Evolutionary conservation across 495 filamentous ascomycete species (phyloP).

Genomic region (Penicillium flavigenum): DNA sequence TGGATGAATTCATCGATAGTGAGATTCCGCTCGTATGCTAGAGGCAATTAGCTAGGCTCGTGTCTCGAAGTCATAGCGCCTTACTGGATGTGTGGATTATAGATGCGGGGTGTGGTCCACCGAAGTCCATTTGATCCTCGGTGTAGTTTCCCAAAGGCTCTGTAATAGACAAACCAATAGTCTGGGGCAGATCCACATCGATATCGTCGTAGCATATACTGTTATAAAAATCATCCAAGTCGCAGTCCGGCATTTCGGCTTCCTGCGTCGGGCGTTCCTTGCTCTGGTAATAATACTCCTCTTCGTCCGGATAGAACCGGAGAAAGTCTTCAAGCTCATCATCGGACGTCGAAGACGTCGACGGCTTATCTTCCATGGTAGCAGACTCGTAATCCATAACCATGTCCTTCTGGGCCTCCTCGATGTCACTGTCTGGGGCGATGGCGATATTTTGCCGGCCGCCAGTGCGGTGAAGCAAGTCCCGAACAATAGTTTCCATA

Average conservation of each 20-base stretch:
- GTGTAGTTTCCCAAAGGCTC: slow-evolving; percentile 7
- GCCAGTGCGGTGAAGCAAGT: slow-evolving; percentile 20
- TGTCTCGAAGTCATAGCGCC: slow-evolving; percentile 3
- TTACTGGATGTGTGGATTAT: slow-evolving; percentile 41
- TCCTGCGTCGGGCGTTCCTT: slow-evolving; percentile 12
- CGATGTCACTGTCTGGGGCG: slow-evolving; percentile 25
- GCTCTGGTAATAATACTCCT: slow-evolving; percentile 23
- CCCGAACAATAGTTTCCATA: slow-evolving; percentile 25
- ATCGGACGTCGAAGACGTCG: slow-evolving; percentile 19
- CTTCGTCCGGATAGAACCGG: slow-evolving; percentile 40
- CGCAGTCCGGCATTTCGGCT: slow-evolving; percentile 25
- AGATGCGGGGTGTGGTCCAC: slow-evolving; percentile 31
- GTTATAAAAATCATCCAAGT: slow-evolving; percentile 40
- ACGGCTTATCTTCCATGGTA: slow-evolving; percentile 17
- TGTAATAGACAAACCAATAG: neutral
- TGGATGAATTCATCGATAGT: slow-evolving; percentile 47
- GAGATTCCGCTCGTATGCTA: slow-evolving; percentile 45
- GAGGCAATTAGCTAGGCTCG: slow-evolving; percentile 2
- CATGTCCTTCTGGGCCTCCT: slow-evolving; percentile 22
- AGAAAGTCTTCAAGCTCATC: slow-evolving; percentile 37
- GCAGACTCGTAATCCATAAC: slow-evolving; percentile 33
- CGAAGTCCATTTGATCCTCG: slow-evolving; percentile 11
- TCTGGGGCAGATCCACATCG: slow-evolving; percentile 18
- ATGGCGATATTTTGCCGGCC: slow-evolving; percentile 24
- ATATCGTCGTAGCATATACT: slow-evolving; percentile 24